Conservation (phyloP, 225 moss, liverwort and hornwort genomes). For the Physcomitrium patens region DNA sequence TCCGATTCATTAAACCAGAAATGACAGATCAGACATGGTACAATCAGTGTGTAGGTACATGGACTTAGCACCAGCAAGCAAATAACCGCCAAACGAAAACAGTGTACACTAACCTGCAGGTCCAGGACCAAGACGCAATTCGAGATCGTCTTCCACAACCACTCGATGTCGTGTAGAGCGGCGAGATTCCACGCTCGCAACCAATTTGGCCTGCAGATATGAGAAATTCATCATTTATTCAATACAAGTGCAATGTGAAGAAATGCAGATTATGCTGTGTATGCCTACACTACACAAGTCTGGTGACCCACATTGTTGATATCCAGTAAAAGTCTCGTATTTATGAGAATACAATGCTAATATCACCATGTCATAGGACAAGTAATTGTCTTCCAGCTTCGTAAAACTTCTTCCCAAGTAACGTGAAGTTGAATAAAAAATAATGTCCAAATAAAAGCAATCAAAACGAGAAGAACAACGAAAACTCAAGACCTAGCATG, state of each 20-base stretch:
- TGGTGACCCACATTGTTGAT: not conserved
- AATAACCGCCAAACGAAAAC: not conserved
- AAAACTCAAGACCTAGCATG: slow-evolving; percentile 9
- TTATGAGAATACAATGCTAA: not conserved
- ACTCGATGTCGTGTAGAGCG: slow-evolving; percentile 38
- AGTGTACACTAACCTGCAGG: slow-evolving; percentile 36
- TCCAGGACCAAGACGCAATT: slow-evolving; percentile 49
- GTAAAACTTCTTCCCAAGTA: not conserved
- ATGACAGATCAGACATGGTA: not conserved
- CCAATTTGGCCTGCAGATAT: slow-evolving; percentile 46
- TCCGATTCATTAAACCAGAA: not conserved
- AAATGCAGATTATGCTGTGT: slow-evolving; percentile 4
- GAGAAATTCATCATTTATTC: slow-evolving; percentile 13
- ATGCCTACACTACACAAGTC: slow-evolving; percentile 7
- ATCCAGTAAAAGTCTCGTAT: not conserved
- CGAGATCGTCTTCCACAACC: slow-evolving; percentile 39
- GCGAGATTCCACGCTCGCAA: slow-evolving; percentile 34
- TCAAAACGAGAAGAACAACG: not conserved
- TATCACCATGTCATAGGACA: not conserved
- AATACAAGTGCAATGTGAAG: not conserved
- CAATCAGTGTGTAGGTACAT: not conserved
- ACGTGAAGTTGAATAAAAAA: slow-evolving; percentile 16
- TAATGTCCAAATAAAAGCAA: slow-evolving; percentile 16
- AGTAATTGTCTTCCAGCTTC: not conserved
- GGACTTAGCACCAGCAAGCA: slow-evolving; percentile 7